Evolutionary conservation across 1,139 yeast species (phyloP).

Genomic region (Hanseniaspora sp.): DNA sequence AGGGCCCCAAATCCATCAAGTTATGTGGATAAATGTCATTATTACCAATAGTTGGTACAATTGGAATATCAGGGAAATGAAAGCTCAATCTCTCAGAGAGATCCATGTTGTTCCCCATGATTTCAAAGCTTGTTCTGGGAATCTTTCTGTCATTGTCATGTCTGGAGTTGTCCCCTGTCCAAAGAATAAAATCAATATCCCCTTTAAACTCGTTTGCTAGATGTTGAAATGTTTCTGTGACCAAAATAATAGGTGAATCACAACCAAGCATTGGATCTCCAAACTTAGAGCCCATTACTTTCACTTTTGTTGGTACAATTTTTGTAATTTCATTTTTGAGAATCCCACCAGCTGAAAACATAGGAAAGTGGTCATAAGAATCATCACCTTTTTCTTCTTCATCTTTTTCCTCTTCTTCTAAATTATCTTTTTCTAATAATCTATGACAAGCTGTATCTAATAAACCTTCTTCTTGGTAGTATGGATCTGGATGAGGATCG

Average conservation of each 20-base stretch:
- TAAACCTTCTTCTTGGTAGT: slow-evolving; percentile 44
- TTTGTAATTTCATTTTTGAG: too few species aligned
- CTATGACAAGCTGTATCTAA: slow-evolving; percentile 49
- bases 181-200: slow-evolving; percentile 69
- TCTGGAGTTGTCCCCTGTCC: slow-evolving; percentile 86
- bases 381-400: slow-evolving; percentile 15
- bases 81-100: slow-evolving; percentile 41
- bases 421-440: slow-evolving; percentile 26
- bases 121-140: slow-evolving; percentile 63
- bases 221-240: slow-evolving; percentile 60
- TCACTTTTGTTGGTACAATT: slow-evolving; percentile 20
- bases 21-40: slow-evolving; percentile 87
- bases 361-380: not conserved
- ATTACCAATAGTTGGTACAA: slow-evolving; percentile 68
- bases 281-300: slow-evolving; percentile 42
- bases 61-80: slow-evolving; percentile 37
- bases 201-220: slow-evolving; percentile 47
- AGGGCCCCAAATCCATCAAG: slow-evolving; percentile 72
- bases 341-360: not conserved
- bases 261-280: slow-evolving; percentile 72
- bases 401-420: slow-evolving; percentile 19
- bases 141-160: slow-evolving; percentile 67
- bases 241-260: slow-evolving; percentile 49
- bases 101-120: slow-evolving; percentile 55
- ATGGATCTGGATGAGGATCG: slow-evolving; percentile 78